Evolutionary conservation across 129 eudicot species (phyloP), one percentile per base, ranked within the genome.

Genomic region (Lactuca saligna): DNA sequence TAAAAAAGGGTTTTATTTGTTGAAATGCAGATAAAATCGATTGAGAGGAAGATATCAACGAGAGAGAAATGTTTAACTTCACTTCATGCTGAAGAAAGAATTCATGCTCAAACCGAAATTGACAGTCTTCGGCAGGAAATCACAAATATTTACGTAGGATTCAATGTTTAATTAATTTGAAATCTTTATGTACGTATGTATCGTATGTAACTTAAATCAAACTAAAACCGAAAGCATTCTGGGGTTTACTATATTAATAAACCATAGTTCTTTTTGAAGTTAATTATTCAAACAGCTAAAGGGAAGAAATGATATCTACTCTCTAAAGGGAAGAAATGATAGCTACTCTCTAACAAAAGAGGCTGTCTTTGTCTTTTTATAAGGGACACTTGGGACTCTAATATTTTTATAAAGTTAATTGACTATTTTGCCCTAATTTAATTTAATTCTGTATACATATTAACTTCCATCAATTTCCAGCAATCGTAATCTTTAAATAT

Each of bases 21-120:
- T 34, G 73, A 50, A 31, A 41, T 72, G 68, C 82, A 90, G 97
- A 77, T 90, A 64, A 80, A 71, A 29, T 76, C 85, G 51, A 61
- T 75, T 0, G 54, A 69, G 75, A 78, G 64, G 44, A 57, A 80
- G 54, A 84, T 84, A 78, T 48, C 74, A 0, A 42, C 3, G 17
- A 65, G 46, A 64, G 42, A 32, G 16, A 42, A 70, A 55, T 25
- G 48, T 62, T 65, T 84, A 78, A 67, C 34, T 33, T 57, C 80
- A 16, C 35, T 4, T 39, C 57, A 44, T 71, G 72, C 37, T 4
- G 66, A 15, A 13, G 87, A 67, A 59, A 69, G 86, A 70, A 44
- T 9, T 33, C 57, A 44, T 12, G 82, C 76, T 61, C 60, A 69
- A 61, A 68, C 80, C 4, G 84, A 84, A 13, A 81, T 87, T 57